phyloP scores from a whole-genome alignment of 495 filamentous ascomycete genomes.

The Trichocladium antarcticum region DNA sequence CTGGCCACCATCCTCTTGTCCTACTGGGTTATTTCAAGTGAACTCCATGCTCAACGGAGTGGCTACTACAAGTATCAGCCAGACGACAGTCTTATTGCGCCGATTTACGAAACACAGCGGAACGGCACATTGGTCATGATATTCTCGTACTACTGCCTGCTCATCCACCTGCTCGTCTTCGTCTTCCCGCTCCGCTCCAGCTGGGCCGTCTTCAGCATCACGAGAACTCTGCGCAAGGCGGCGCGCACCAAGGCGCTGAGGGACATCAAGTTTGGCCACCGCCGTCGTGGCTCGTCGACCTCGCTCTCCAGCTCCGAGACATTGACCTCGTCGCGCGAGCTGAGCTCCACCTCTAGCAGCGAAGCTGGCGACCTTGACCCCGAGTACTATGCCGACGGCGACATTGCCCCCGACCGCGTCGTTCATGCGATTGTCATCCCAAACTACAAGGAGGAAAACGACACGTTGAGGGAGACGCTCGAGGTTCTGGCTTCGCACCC shows the following conservation, averaged over 20 bases:
- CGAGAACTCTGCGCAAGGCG: conserved; percentile 28
- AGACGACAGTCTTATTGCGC: conserved; percentile 34
- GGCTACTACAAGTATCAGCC: conserved; percentile 37
- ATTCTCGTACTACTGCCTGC: conserved; percentile 43
- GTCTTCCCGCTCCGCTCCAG: conserved; percentile 43
- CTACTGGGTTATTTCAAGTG: conserved; percentile 38
- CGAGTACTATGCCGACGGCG: conserved; percentile 30
- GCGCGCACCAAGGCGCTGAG: conserved; percentile 30
- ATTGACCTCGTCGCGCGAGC: conserved; percentile 36
- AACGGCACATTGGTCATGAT: conserved; percentile 30
- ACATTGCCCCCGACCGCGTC: conserved; percentile 33
- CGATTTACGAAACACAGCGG: conserved; percentile 25
- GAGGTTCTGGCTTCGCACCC: conserved; percentile 55
- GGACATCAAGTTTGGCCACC: conserved; percentile 35
- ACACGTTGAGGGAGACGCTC: conserved; percentile 52
- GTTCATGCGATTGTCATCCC: conserved; percentile 57
- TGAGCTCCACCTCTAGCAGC: conserved; percentile 37
- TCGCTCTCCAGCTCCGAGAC: conserved; percentile 43
- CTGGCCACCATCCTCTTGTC: conserved; percentile 32
- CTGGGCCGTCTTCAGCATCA: conserved; percentile 43
- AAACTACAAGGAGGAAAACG: conserved; percentile 58
- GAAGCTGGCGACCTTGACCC: conserved; percentile 37
- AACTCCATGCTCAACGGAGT: conserved; percentile 32
- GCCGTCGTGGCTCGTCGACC: conserved; percentile 39
- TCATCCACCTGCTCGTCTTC: conserved; percentile 44